Base-by-base conservation (phyloP, 805 yeast genomes). In the Saturnispora besseyi region DNA sequence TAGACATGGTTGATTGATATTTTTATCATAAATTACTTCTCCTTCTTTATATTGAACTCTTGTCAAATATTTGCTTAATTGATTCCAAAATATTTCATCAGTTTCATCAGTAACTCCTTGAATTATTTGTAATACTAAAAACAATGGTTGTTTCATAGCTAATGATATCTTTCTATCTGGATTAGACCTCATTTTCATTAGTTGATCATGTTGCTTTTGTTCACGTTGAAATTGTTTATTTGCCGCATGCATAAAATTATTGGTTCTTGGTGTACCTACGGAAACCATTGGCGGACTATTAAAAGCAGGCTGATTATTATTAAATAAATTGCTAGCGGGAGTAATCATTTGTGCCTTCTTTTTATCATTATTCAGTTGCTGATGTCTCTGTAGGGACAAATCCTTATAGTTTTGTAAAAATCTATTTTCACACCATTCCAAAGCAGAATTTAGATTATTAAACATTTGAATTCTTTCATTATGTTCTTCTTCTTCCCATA, bases 341-440 rank as follows among this genome's bases (percentile, higher is more conserved):
- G 55, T 46, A 41, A 29, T 30, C 12, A 55, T 53, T 13, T 59
- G 58, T 7, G 50, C 32, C 41, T 50, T 57, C 49, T 55, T 55
- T 41, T 52, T 52, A 13, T 31, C 29, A 18, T 18, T 36, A 15
- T 11, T 18, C 11, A 22, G 22, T 11, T 44, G 29, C 3, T 37
- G 28, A 15, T 28, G 33, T 26, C 11, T 41, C 29, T 41, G 42
- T 24, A 26, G 45, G 41, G 45, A 45, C 13, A 62, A 43, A 13
- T 58, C 69, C 56, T 74, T 79, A 62, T 82, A 83, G 29, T 81
- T 77, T 46, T 77, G 72, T 59, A 93, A 73, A 57, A 90, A 88
- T 58, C 84, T 82, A 66, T 93, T 91, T 64, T 93, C 99, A 70
- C 97, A 88, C 96, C 96, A 91, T 66, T 93, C 98, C 41, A 93